Evolutionary conservation across 2,329 filamentous ascomycete genomes (phyloP).

Genomic region (Thielaviopsis punctulata): DNA sequence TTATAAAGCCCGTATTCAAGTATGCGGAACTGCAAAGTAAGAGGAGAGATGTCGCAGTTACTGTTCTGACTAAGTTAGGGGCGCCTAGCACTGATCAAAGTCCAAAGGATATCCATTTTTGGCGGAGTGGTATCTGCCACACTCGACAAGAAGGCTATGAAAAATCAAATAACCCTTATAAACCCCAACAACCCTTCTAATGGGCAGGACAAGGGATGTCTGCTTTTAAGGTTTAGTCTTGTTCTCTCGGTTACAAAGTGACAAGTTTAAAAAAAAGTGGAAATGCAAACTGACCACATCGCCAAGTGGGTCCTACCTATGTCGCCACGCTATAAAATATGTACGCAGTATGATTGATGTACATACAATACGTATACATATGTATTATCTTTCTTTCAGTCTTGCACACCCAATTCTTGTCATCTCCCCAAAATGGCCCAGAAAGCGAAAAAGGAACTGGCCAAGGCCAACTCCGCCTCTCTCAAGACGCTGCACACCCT

Average conservation of each 20-base stretch:
- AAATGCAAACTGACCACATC: background rate
- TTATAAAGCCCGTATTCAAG: too few relatives aligned
- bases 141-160: too few relatives aligned
- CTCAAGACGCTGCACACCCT: conserved; percentile 72
- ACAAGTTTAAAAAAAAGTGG: background rate
- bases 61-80: too few relatives aligned
- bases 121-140: too few relatives aligned
- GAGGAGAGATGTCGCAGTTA: too few relatives aligned
- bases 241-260: background rate
- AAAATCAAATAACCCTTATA: too few relatives aligned
- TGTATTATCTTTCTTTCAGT: background rate
- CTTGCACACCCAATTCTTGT: background rate
- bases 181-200: too few relatives aligned
- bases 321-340: background rate
- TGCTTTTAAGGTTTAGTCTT: background rate
- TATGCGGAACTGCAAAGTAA: too few relatives aligned
- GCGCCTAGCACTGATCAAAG: too few relatives aligned
- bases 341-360: too few relatives aligned
- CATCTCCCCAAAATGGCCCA: conserved; percentile 34
- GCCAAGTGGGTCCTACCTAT: background rate
- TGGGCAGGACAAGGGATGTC: background rate
- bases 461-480: conserved; percentile 59
- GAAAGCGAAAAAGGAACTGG: conserved; percentile 47
- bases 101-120: too few relatives aligned
- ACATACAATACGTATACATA: too few relatives aligned